Evolutionary conservation across 768 basidiomycete genomes (phyloP).

Genomic region (Tricholoma matsutake): DNA sequence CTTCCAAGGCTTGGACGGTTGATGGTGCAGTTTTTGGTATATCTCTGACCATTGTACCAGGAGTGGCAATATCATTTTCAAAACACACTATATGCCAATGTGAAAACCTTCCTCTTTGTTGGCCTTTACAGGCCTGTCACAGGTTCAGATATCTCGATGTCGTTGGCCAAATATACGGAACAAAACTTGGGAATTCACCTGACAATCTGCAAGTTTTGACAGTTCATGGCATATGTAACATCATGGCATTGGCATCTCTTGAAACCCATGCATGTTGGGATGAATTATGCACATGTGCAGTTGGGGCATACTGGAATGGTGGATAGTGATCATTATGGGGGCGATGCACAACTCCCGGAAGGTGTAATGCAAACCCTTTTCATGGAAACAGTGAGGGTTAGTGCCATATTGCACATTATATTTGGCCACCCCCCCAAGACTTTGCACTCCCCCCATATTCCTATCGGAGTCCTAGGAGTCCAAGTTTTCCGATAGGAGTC

Average conservation of each 20-base stretch:
- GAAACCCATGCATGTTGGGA: background rate
- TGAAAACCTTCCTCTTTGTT: background rate
- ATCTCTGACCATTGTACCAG: conserved; percentile 1
- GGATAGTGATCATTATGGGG: conserved; percentile 14
- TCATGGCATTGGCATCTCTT: background rate
- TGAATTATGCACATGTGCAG: background rate
- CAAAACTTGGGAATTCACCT: background rate
- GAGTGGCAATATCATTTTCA: conserved; percentile 7
- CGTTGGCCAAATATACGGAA: background rate
- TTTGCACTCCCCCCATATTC: no score
- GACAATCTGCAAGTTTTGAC: background rate
- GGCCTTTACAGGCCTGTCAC: conserved; percentile 1
- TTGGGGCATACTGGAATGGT: conserved; percentile 7
- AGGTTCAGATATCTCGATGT: background rate
- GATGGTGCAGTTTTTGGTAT: background rate
- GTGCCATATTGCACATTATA: conserved; percentile 13
- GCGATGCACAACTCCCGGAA: conserved; percentile 6
- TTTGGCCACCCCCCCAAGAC: conserved; percentile 6
- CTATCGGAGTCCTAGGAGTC: no score
- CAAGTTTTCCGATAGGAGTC: no score
- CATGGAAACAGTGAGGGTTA: conserved; percentile 6
- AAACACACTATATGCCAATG: background rate
- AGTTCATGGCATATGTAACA: conserved; percentile 3
- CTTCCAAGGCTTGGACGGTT: conserved; percentile 5
- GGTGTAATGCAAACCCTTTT: conserved; percentile 7